Evolutionary conservation across 2,329 filamentous ascomycete species (phyloP).

Genomic region (Calonectria leucothoes): DNA sequence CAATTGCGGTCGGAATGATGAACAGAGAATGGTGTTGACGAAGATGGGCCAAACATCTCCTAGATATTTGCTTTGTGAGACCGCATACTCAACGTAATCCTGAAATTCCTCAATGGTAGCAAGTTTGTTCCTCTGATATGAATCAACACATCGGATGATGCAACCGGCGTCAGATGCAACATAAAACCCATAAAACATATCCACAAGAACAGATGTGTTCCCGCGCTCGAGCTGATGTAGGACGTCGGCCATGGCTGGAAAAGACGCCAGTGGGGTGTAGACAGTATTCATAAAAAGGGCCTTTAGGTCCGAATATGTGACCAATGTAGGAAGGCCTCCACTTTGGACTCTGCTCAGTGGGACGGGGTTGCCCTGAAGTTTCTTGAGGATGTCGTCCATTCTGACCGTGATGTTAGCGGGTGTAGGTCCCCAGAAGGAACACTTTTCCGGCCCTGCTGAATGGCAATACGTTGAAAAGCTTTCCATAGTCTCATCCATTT

Average conservation of each 20-base stretch:
- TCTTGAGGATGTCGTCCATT: conserved; percentile 38
- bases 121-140: conserved; percentile 44
- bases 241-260: conserved; percentile 42
- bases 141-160: conserved; percentile 44
- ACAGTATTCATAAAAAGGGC: conserved; percentile 37
- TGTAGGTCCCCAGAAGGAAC: conserved; percentile 45
- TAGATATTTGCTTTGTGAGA: conserved; percentile 45
- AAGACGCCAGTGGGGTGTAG: conserved; percentile 36
- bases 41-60: conserved; percentile 46
- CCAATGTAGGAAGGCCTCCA: conserved; percentile 30
- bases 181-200: conserved; percentile 25
- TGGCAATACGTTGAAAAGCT: conserved; percentile 38
- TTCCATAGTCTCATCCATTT: conserved; percentile 37
- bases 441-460: conserved; percentile 38
- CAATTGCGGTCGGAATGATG: conserved; percentile 37
- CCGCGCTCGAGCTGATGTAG: conserved; percentile 43
- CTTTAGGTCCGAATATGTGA: conserved; percentile 46
- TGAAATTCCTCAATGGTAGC: conserved; percentile 36
- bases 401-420: conserved; percentile 40
- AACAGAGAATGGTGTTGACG: conserved; percentile 40
- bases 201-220: conserved; percentile 41
- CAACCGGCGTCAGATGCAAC: conserved; percentile 30
- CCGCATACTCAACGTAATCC: conserved; percentile 37
- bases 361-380: conserved; percentile 41
- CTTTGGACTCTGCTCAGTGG: conserved; percentile 34